Evolutionary conservation across 164 flowering plant genomes (phyloP), one percentile per base, ranked within the genome.

Genomic region (Dillenia turbinata): DNA sequence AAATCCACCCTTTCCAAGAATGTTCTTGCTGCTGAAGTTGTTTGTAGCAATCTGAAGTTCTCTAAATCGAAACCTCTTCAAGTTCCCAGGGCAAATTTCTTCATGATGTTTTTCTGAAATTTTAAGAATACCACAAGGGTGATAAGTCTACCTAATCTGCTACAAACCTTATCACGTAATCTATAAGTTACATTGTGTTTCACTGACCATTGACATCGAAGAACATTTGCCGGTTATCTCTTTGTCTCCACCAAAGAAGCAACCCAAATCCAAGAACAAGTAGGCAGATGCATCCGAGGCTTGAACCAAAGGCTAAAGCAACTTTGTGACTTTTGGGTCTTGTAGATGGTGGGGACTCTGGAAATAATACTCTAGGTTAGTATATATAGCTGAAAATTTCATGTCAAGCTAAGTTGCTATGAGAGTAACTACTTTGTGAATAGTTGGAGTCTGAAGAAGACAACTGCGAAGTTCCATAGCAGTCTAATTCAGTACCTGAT

Each of bases 191-290:
- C 7, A 4, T 33, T 4, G 40, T 33, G 40, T 33, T 4, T 33
- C 7, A 63, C 76, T 75, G 22, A 84, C 85, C 84, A 49, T 78
- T 79, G 9, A 81, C 78, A 60, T 93, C 96, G 47, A 85, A 87
- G 84, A 87, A 90, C 45, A 83, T 83, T 72, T 87, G 98, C 69
- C 89, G 72, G 81, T 83, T 86, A 70, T 77, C 75, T 68, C 81
- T 81, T 33, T 74, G 85, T 61, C 86, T 82, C 96, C 95, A 83
- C 92, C 95, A 90, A 15, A 87, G 79, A 58, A 85, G 74, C 55
- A 86, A 73, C 44, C 89, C 96, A 58, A 90, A 78, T 49, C 86
- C 92, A 60, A 85, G 64, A 63, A 85, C 62, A 12, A 93, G 74
- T 9, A 93, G 77, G 72, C 82, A 77, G 68, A 85, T 70, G 73